Evolutionary conservation across 805 yeast species (phyloP), one percentile per base, ranked within the genome.

Genomic region (Pichia membranifaciens): DNA sequence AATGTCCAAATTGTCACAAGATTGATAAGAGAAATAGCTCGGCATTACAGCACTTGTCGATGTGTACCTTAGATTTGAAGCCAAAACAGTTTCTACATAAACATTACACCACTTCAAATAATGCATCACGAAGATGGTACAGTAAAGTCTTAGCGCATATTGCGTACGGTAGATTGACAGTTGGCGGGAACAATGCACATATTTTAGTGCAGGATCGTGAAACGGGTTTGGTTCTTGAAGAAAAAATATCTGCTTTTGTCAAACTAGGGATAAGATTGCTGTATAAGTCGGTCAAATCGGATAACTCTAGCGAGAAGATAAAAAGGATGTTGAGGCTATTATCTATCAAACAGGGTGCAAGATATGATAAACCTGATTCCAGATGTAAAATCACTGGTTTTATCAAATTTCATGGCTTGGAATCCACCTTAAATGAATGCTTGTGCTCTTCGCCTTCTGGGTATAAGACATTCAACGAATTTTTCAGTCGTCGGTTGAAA

Each of bases 141-240:
- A 75, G 90, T 3, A 88, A 85, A 57, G 76, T 86, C 3, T 69
- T 90, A 48, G 84, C 89, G 43, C 90, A 88, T 59, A 68, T 93
- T 41, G 87, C 93, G 0, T 89, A 87, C 60, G 99, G 99, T 0
- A 84, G 84, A 57, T 84, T 89, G 61, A 80, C 81, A 42, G 66
- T 91, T 33, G 97, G 97, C 2, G 81, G 83, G 21, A 87, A 91
- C 60, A 88, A 95, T 41, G 99, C 97, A 9, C 91, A 91, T 59
- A 91, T 93, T 28, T 70, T 93, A 43, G 97, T 91, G 2, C 98
- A 93, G 63, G 97, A 93, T 62, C 73, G 99, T 51, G 71, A 76
- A 16, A 83, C 96, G 0, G 99, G 99, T 0, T 75, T 87, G 40
- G 79, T 91, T n/a, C 65, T 85, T 59, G 98, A 91, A 61, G 99